Evolutionary conservation across 345 rosid genomes (phyloP), one percentile per base, ranked within the genome.

Genomic region (Isatis tinctoria): DNA sequence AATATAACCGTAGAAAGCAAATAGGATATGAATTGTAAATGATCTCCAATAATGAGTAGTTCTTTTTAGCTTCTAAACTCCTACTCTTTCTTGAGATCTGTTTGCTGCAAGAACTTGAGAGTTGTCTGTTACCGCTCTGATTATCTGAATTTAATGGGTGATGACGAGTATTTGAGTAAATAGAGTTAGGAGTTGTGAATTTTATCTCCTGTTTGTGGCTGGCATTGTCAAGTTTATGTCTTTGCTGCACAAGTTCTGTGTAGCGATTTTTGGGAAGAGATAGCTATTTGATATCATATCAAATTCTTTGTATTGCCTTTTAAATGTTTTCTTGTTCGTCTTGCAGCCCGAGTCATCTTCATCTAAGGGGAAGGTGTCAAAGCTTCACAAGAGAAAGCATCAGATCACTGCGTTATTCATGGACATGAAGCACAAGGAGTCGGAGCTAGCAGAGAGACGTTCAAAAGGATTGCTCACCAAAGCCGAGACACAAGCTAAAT

Each of bases 321-420:
- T 60, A 17, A 68, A 22, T 56, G 53, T 41, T 5, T 13, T 44
- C 6, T n/a, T 37, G 45, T 51, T 48, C 6, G 35, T 76, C 8
- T 39, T 69, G 79, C 69, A 95, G 98, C 93, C 97, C 10, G 87
- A 33, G 10, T 39, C 80, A 14, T 70, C 79, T 76, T 87, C 99
- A 26, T 45, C 91, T 0, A 90, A 92, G 64, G 99, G 97, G 67
- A 90, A 95, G 78, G 96, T 96, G 35, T 28, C 90, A 1, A 95
- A 95, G 72, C 91, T 95, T 71, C 99, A 92, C 83, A 92, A 92
- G 87, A 90, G 99, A 86, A 95, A 95, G 86, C 99, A 92, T 87
- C 99, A 92, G 73, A 95, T 95, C 26, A 85, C 93, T 14, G 74
- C 99, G 6, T 74, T 95, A 48, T 87, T 60, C 79, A 80, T 39